Evolutionary conservation across 176 grass and related monocot genomes (phyloP), one percentile per base, ranked within the genome.

Genomic region (Zoysia japonica): DNA sequence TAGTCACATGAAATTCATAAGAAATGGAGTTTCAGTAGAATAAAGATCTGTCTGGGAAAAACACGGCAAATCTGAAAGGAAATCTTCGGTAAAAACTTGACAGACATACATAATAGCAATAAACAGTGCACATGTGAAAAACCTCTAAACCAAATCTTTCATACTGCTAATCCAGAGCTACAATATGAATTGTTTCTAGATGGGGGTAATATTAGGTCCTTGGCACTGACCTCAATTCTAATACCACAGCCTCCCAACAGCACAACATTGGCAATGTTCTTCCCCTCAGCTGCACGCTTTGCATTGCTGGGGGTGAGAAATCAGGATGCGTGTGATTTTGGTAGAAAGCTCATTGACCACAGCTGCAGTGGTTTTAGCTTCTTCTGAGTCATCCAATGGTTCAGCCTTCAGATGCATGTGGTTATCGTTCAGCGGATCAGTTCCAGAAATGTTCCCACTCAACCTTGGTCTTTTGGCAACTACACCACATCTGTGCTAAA

Each of bases 371-470:
- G 91, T 92, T 72, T 99, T 95, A 76, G 92, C 92, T 85, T 95
- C 96, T 68, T 87, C 90, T n/a, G 92, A 91, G 45, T 89, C 89
- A 80, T 95, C 92, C 62, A 99, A 59, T 68, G 92, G 85, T 52
- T 93, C 82, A 64, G 96, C 90, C 69, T 89, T 94, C 17, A 98
- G 86, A 80, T 91, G 90, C 86, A 98, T 80, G 14, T 92, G 90
- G 51, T 89, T 98, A 67, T 98, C 92, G 69, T 98, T 98, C 67
- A 98, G 70, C 28, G 90, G 96, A 63, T 98, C 92, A 2, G 96
- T 98, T 83, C 96, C 96, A n/a, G 92, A 99, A 87, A 99, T 99
- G 65, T 94, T 95, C 69, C 96, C 96, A 78, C 92, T 99, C 13
- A 99, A 64, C 67, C 68, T 95, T 59, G 90, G 96, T 19, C 92